A percentile compares a stretch with the other conserved stretches of the same genome.
These are phyloP conservation scores for Epichloe uncinata DNA, from an alignment of 2,329 filamentous ascomycete species.

Conservation along the genomic window DNA sequence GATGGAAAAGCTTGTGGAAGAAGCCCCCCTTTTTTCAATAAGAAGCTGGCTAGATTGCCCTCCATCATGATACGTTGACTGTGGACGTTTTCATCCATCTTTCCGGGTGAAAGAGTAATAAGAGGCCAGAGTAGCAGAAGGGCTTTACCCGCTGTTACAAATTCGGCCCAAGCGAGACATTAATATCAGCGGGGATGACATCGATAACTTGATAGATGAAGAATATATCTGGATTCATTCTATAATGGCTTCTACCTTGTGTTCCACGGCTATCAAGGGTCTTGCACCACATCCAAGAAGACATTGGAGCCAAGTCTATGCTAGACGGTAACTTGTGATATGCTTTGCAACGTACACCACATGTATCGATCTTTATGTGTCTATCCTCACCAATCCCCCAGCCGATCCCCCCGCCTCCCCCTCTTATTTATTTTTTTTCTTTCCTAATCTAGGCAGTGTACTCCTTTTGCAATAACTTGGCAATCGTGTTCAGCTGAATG, in stretches of 20 bases:
- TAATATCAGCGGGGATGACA: not conserved
- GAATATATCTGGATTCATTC: too few relatives aligned
- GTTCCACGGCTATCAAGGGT: too few relatives aligned
- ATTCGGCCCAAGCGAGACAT: not conserved
- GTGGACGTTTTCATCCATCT: not conserved
- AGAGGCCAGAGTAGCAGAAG: not conserved
- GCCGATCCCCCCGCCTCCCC: too few relatives aligned
- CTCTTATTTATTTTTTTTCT: too few relatives aligned
- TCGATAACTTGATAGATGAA: not conserved
- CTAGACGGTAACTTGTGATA: too few relatives aligned
- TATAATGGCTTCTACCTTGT: too few relatives aligned
- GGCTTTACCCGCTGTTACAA: not conserved
- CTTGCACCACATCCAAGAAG: not conserved
- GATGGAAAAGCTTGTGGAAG: not conserved
- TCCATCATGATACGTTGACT: not conserved
- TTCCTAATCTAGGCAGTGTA: conserved; percentile 30
- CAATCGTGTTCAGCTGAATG: conserved; percentile 55
- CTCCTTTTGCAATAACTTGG: conserved; percentile 48
- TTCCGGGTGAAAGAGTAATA: not conserved
- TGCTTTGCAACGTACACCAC: too few relatives aligned
- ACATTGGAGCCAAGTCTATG: not conserved
- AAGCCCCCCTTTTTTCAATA: not conserved
- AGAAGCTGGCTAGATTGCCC: not conserved
- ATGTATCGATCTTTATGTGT: too few relatives aligned
- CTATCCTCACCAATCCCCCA: too few relatives aligned